Percentiles rank a stretch among this genome's conserved stretches.
Evolutionary conservation across 176 grass and related monocot genomes (phyloP).

Genomic region (Paspalum vaginatum): DNA sequence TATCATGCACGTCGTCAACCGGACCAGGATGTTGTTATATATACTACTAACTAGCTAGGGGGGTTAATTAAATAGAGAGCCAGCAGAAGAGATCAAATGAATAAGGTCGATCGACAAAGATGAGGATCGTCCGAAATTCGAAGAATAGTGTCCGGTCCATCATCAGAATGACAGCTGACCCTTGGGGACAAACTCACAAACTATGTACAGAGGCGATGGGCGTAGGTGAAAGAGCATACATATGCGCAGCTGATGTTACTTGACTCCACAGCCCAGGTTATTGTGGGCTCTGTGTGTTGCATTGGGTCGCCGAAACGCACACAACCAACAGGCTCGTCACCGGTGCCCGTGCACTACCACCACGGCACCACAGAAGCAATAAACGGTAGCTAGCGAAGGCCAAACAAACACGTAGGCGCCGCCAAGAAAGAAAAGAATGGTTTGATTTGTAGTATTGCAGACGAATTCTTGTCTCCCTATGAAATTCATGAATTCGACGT

Average conservation of each 20-base stretch:
- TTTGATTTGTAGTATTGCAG: too few relatives aligned
- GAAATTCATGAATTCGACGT: too few relatives aligned
- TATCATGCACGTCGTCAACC: not conserved
- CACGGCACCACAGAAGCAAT: too few relatives aligned
- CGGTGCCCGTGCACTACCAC: too few relatives aligned
- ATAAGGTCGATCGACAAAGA: slow-evolving; percentile 12
- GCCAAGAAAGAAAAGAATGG: too few relatives aligned
- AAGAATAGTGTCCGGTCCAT: slow-evolving; percentile 3
- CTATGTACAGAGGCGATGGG: not conserved
- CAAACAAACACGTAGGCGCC: too few relatives aligned
- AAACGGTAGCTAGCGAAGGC: too few relatives aligned
- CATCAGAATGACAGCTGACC: slow-evolving; percentile 6
- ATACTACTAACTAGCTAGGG: too few relatives aligned
- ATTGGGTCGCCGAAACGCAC: not conserved
- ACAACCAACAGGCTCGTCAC: not conserved
- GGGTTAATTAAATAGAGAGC: not conserved
- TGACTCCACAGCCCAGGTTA: not conserved
- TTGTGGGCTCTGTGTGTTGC: not conserved
- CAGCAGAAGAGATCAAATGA: not conserved
- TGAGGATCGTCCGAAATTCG: slow-evolving; percentile 18
- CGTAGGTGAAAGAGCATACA: not conserved
- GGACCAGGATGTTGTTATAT: not conserved
- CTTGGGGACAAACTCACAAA: not conserved
- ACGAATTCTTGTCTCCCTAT: too few relatives aligned
- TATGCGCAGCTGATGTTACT: not conserved